Evolutionary conservation across 495 filamentous ascomycete genomes (phyloP), one percentile per base, ranked within the genome.

Genomic region (Aspergillus asperescens): DNA sequence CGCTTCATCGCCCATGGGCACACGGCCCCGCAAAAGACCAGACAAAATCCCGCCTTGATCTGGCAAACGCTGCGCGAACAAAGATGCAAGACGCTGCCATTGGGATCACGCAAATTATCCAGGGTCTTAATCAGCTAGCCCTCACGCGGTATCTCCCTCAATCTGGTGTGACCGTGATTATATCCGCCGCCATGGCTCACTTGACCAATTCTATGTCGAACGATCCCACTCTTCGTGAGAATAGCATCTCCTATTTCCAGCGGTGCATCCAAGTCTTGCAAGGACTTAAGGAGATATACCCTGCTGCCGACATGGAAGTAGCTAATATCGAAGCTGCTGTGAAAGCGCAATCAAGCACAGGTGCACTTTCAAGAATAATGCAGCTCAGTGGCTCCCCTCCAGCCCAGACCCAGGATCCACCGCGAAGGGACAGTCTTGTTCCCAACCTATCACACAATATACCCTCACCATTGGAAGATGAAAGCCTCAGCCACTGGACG

Each of bases 141-240:
- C 77, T 95, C 1, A 88, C 87, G 15, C 78, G 75, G 16, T 94
- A 83, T 59, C 77, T 95, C 1, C 88, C 89, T 9, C 90, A 90
- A 19, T 87, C 87, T 5, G 88, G 88, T 20, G 87, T 94, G 18
- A 95, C 89, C 0, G 87, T 92, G 12, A 82, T 94, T 15, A 77
- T 92, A 12, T 89, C 89, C 0, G 89, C 89, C 7, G 87, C 90
- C 61, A 90, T 94, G 39, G 88, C 90, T 39, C 89, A 95, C 61
- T 73, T 95, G 22, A 78, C 91, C 3, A 88, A 93, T 59, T 87
- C 90, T 65, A 90, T 87, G 66, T 85, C 82, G 9, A 81, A 80
- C 22, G 79, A 87, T 42, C 80, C 81, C 9, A 76, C 79, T 25
- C 80, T 84, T 7, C 77, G 86, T 13, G 75, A 83, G 22, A 65